Percentiles rank a stretch among this genome's conserved stretches.
phyloP scores from a whole-genome alignment of 1,139 yeast genomes.

The Lodderomyces margitis region DNA sequence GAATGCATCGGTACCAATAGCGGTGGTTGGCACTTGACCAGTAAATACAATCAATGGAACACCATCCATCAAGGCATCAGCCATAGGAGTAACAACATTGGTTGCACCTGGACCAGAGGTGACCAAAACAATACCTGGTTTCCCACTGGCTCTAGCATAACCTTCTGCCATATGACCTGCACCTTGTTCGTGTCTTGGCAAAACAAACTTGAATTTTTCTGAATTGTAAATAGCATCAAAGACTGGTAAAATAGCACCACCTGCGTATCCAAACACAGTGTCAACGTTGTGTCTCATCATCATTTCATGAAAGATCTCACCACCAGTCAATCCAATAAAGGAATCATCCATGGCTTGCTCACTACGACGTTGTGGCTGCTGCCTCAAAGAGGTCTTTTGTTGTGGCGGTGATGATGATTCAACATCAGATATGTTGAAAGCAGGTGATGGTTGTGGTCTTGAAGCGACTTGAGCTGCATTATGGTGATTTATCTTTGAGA shows the following conservation, averaged over 20 bases:
- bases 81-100: conserved; percentile 94
- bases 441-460: conserved; percentile 42
- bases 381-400: conserved; percentile 6
- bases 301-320: conserved; percentile 98
- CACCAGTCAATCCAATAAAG: conserved; percentile 92
- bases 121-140: conserved; percentile 97
- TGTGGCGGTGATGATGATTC: conserved; percentile 9
- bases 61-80: conserved; percentile 97
- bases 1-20: conserved; percentile 98
- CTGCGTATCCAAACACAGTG: conserved; percentile 92
- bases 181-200: conserved; percentile 98
- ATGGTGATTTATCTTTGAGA: conserved; percentile 32
- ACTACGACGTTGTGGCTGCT: conserved; percentile 9
- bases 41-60: conserved; percentile 96
- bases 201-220: conserved; percentile 79
- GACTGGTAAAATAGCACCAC: conserved; percentile 98
- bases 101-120: conserved; percentile 99
- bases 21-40: conserved; percentile 94
- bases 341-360: conserved; percentile 65
- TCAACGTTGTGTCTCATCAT: conserved; percentile 95
- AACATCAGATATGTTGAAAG: conserved; percentile 31
- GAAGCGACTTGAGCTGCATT: conserved; percentile 35
- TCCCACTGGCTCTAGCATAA: conserved; percentile 91
- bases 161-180: conserved; percentile 99
- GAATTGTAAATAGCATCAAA: conserved; percentile 96